Conservation (phyloP, 768 basidiomycete genomes). For the Clitopilus passeckerianus region DNA sequence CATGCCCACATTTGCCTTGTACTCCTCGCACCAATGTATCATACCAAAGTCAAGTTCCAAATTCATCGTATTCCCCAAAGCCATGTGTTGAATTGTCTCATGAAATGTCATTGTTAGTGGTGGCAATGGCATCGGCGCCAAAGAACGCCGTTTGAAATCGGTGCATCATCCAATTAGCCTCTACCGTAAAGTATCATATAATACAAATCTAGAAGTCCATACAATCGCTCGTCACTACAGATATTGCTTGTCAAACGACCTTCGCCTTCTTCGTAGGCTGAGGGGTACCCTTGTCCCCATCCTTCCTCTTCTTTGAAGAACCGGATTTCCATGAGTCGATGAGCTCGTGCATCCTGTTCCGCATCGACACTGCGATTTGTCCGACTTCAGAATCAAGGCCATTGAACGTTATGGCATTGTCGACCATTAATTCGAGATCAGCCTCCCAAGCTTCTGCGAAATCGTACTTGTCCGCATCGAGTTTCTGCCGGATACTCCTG, state of each 20-base stretch:
- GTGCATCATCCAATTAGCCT: slow-evolving; percentile 6
- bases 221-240: neutral
- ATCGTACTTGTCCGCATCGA: slow-evolving; percentile 82
- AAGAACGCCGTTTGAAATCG: too few species aligned
- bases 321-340: slow-evolving; percentile 42
- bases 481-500: slow-evolving; percentile 70
- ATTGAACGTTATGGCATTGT: slow-evolving; percentile 89
- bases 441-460: slow-evolving; percentile 74
- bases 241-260: slow-evolving; percentile 30
- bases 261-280: slow-evolving; percentile 70
- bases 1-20: neutral
- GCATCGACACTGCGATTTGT: slow-evolving; percentile 43
- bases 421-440: slow-evolving; percentile 83
- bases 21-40: too few species aligned
- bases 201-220: slow-evolving; percentile 9
- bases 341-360: slow-evolving; percentile 50
- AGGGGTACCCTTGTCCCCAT: slow-evolving; percentile 56
- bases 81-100: too few species aligned
- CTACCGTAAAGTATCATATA: slow-evolving; percentile 3
- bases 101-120: too few species aligned
- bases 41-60: too few species aligned
- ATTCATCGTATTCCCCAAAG: too few species aligned
- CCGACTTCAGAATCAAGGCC: slow-evolving; percentile 79
- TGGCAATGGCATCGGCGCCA: too few species aligned
- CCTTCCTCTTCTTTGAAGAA: slow-evolving; percentile 68